Evolutionary conservation across 2,329 filamentous ascomycete species (phyloP).

Genomic region (Cytospora schulzeri): DNA sequence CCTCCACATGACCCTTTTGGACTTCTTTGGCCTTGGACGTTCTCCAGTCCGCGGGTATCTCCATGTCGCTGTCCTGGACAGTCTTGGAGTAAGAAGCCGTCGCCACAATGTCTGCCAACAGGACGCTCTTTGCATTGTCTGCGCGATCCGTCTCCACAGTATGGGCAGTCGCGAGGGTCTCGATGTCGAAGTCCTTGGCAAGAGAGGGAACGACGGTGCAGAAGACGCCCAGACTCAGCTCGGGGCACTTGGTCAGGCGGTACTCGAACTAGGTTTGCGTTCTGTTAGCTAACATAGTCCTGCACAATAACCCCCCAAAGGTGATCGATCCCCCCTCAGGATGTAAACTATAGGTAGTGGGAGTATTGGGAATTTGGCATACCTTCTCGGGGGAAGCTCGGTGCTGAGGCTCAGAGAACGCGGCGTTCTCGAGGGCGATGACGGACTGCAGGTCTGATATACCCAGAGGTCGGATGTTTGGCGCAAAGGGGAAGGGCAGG

Average conservation of each 20-base stretch:
- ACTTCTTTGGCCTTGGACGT: constrained; percentile 48
- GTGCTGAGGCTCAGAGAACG: constrained; percentile 53
- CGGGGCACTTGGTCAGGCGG: constrained; percentile 72
- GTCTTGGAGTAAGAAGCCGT: constrained; percentile 66
- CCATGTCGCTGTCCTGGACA: constrained; percentile 79
- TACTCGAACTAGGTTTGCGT: constrained; percentile 65
- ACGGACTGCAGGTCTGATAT: constrained; percentile 64
- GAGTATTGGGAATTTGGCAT: constrained; percentile 29
- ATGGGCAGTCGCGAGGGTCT: constrained; percentile 57
- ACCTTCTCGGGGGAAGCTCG: constrained; percentile 58
- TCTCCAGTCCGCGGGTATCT: constrained; percentile 68
- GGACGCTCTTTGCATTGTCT: constrained; percentile 58
- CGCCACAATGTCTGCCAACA: constrained; percentile 78
- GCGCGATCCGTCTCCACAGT: constrained; percentile 62
- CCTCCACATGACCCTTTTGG: constrained; percentile 68
- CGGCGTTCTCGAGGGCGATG: constrained; percentile 56
- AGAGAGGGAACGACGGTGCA: constrained; percentile 59
- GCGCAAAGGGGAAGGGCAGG: constrained; percentile 64
- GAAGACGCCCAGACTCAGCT: constrained; percentile 80
- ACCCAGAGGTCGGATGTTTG: constrained; percentile 74
- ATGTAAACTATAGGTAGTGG: neutral
- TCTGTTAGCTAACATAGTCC: constrained; percentile 15
- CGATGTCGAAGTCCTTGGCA: constrained; percentile 49
- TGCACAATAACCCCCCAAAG: neutral
- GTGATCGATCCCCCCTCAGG: neutral